Evolutionary conservation across 2,329 filamentous ascomycete genomes (phyloP).

Genomic region (Didymella segeticola): DNA sequence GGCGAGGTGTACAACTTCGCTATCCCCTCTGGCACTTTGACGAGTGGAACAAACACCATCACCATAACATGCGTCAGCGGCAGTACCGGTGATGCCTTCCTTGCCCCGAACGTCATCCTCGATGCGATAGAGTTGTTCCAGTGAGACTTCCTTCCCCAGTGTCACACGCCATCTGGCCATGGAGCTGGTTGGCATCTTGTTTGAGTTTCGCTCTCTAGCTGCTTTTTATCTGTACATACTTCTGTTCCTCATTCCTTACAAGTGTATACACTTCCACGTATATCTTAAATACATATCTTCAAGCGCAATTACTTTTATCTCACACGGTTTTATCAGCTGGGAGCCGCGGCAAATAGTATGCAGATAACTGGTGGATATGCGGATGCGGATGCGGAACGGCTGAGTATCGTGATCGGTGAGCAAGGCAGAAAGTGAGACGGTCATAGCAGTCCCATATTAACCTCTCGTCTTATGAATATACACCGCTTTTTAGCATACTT

Average conservation of each 20-base stretch:
- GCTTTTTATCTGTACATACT: constrained; percentile 1
- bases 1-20: constrained; percentile 69
- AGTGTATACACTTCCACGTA: not conserved
- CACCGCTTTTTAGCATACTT: not conserved
- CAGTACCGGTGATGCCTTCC: constrained; percentile 60
- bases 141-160: constrained; percentile 10
- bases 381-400: not conserved
- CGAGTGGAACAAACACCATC: constrained; percentile 67
- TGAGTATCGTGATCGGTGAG: constrained; percentile 7
- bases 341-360: not conserved
- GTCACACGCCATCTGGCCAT: not conserved
- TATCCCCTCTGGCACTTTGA: constrained; percentile 66
- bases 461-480: not conserved
- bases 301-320: not conserved
- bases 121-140: constrained; percentile 46
- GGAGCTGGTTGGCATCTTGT: not conserved
- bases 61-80: constrained; percentile 66
- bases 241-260: not conserved
- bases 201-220: not conserved
- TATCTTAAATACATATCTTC: not conserved
- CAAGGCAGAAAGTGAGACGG: not conserved
- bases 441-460: not conserved
- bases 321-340: not conserved
- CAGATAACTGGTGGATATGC: not conserved
- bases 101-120: constrained; percentile 62